Evolutionary conservation across 768 basidiomycete genomes (phyloP), one percentile per base, ranked within the genome.

Genomic region (Suillus hirtellus): DNA sequence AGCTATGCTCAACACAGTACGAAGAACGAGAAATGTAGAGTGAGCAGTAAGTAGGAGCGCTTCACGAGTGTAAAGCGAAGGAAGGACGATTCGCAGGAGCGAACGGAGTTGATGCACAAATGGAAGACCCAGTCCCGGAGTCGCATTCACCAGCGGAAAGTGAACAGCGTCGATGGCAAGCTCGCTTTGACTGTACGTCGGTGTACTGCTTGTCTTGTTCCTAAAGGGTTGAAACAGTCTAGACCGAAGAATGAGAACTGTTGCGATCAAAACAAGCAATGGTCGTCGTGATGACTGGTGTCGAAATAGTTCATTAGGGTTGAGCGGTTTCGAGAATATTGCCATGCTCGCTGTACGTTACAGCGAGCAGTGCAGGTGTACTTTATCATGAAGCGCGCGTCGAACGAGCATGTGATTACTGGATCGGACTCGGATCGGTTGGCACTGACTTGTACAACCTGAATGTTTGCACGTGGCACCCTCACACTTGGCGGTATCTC

Each of bases 1-100:
- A 7, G 86, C 85, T 4, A 99, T 86, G 68, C 93, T 95, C 24
- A 99, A 81, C 2, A 96, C 84, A 0, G 96, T 97, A 44, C 96
- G 79, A 31, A 92, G 75, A 2, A 98, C 84, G 60, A 99, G 83
- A 76, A 98, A 98, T 62, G 83, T 84, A 0, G 93, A 93, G 75
- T 98, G 96, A 0, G 89, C 73, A 8, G 84, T 75, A 19, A 98
- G 80, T 42, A 97, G 80, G 38, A 89, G 78, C 0, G 88, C 80
- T 70, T 98, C 95, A 66, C 88, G 88, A 2, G 86, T 86, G 34
- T 76, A 79, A 66, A 79, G 81, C 44, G 81, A 84, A 21, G 85
- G 92, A 68, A 89, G 86, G 24, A 83, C 87, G 64, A 97, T 85
- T 24, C 89, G 85, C 35, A 85, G 74, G 59, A 96, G 86, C 2